Percentiles rank a stretch among this genome's conserved stretches.
These are phyloP conservation scores for Alternaria gaisen DNA, from an alignment of 2,329 filamentous ascomycete species.

Conservation along the genomic window DNA sequence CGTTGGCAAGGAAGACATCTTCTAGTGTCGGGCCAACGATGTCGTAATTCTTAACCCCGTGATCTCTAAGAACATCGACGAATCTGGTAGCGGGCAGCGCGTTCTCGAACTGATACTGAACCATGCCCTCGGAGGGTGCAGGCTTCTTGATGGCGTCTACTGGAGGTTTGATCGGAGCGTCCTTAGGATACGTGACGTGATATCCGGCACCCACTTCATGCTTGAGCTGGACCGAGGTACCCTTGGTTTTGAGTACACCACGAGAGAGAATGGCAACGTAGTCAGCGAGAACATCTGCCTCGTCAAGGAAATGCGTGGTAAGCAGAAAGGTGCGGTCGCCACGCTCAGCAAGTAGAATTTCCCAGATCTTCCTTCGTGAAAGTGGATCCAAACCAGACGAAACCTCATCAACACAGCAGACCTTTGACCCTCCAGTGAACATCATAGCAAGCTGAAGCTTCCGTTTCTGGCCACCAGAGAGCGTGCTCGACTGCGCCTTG, in stretches of 20 bases:
- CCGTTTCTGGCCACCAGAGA: constrained; percentile 90
- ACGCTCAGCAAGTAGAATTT: constrained; percentile 86
- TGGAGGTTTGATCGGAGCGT: constrained; percentile 61
- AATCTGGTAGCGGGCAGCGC: constrained; percentile 76
- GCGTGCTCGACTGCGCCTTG: constrained; percentile 74
- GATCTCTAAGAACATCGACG: constrained; percentile 72
- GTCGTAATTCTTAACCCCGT: constrained; percentile 77
- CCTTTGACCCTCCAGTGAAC: constrained; percentile 86
- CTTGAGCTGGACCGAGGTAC: constrained; percentile 87
- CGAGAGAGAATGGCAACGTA: constrained; percentile 89
- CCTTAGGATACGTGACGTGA: constrained; percentile 63
- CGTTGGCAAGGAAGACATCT: constrained; percentile 87
- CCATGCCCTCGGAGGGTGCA: constrained; percentile 66
- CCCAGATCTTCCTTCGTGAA: constrained; percentile 89
- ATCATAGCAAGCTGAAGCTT: constrained; percentile 95
- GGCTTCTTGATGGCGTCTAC: constrained; percentile 53
- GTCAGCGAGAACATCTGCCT: constrained; percentile 88
- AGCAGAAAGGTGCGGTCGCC: constrained; percentile 83
- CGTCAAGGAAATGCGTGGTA: constrained; percentile 93
- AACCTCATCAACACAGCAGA: constrained; percentile 93
- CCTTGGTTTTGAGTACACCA: constrained; percentile 80
- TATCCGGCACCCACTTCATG: constrained; percentile 84
- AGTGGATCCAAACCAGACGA: constrained; percentile 88
- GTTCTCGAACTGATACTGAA: constrained; percentile 74
- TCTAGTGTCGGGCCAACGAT: constrained; percentile 91